Evolutionary conservation across 164 flowering plant species (phyloP).

Genomic region (Chimonanthus salicifolius): DNA sequence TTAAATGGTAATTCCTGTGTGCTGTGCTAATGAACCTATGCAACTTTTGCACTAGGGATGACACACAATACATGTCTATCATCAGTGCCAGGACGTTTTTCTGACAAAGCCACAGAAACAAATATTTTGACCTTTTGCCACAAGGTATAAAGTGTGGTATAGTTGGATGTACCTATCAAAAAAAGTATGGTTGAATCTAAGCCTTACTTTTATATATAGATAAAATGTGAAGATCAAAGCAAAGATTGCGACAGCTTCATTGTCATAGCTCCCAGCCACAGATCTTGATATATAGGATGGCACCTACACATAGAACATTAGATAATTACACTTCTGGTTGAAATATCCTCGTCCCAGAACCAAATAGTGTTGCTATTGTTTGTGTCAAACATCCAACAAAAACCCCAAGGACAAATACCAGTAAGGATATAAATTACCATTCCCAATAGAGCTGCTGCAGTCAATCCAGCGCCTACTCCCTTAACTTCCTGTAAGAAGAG

Average conservation of each 20-base stretch:
- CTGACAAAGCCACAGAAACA: too few relatives aligned
- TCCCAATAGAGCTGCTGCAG: constrained; percentile 89
- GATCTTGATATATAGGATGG: constrained; percentile 98
- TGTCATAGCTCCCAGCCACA: constrained; percentile 99
- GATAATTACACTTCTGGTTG: background rate
- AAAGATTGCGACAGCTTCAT: constrained; percentile 99
- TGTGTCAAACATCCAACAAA: constrained; percentile 1
- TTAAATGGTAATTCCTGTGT: too few relatives aligned
- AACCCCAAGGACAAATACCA: background rate
- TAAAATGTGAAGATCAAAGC: constrained; percentile 95
- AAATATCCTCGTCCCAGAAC: too few relatives aligned
- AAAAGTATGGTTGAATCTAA: background rate
- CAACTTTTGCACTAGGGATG: too few relatives aligned
- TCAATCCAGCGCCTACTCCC: constrained; percentile 93
- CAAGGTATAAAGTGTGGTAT: background rate
- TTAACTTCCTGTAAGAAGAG: constrained; percentile 69
- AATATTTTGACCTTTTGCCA: background rate
- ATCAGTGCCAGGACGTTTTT: too few relatives aligned
- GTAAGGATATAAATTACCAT: constrained; percentile 55
- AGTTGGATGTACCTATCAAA: background rate
- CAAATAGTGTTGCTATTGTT: background rate
- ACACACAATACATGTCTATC: too few relatives aligned
- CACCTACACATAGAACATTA: constrained; percentile 48
- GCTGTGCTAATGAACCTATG: too few relatives aligned
- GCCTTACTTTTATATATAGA: constrained; percentile 87